Base-by-base conservation (phyloP, 176 grass and related monocot genomes). In the Ampelocalamus luodianensis region DNA sequence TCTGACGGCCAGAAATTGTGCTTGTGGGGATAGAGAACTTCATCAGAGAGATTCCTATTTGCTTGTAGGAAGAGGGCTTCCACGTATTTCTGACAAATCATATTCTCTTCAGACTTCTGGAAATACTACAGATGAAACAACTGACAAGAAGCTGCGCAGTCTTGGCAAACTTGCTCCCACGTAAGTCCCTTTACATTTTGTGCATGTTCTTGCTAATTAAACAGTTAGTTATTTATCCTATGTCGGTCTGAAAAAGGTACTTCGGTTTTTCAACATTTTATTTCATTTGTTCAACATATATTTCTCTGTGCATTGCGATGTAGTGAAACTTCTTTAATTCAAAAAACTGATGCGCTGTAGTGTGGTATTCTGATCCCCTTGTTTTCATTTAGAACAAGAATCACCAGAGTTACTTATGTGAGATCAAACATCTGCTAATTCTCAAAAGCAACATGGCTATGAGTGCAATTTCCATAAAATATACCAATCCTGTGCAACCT, bases 151-250 rank as follows among this genome's bases (percentile, higher is more conserved):
- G 71, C 65, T 98, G 24, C 89, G 71, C 51, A 92, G 85, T 85
- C 85, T 98, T 49, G 96, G 96, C 71, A 98, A 94, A 86, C 96
- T 98, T 89, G 96, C 91, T 85, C 96, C 96, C 37, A 98, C 96
- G 96, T 98, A 89, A 92, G 90, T 98, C 78, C 72, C 45, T 79
- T 70, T 56, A 62, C 79, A 77, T 65, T 76, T 5, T 71, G 5
- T 65, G 32, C 18, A 16, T 55, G 4, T 5, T 23, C 54, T 82
- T 54, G 16, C 45, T 82, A 60, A 55, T 77, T 8, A 62, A 61
- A 70, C 39, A 58, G 26, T 76, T 65, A 37, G 2, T 5, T 74
- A 12, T 84, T 36, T 16, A 17, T 73, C 37, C 40, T 72, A 53
- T 76, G 46, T 71, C 64, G 1, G 26, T 60, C 26, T 29, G 17